A percentile compares a stretch with the other conserved stretches of the same genome.
These are phyloP conservation scores for Myxozyma neotropica DNA, from an alignment of 805 yeast species.

Conservation along the genomic window DNA sequence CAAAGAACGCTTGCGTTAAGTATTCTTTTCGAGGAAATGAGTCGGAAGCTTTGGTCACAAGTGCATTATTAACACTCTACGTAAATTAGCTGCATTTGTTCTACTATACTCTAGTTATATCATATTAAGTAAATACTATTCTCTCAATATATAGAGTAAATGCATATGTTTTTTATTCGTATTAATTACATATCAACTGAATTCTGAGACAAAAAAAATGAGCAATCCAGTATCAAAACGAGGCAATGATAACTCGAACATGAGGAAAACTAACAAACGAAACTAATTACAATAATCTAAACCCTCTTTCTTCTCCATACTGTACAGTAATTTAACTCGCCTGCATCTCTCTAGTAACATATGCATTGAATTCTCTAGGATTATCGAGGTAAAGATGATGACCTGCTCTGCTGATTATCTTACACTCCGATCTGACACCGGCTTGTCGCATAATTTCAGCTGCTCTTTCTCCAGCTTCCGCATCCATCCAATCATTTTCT, in stretches of 20 bases:
- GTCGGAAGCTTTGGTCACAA: no score
- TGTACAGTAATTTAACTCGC: neutral
- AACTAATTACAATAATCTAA: no score
- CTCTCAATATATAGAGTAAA: no score
- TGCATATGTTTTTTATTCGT: neutral
- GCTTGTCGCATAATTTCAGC: slow-evolving; percentile 32
- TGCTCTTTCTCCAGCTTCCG: slow-evolving; percentile 46
- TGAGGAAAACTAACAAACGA: no score
- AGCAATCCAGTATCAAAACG: neutral
- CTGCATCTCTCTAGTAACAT: slow-evolving; percentile 12
- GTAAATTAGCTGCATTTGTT: no score
- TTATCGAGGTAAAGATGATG: slow-evolving; percentile 76
- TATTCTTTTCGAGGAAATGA: no score
- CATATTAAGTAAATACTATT: no score
- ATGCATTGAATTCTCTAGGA: slow-evolving; percentile 52
- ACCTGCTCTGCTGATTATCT: slow-evolving; percentile 58
- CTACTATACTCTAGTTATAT: no score
- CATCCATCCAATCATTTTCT: slow-evolving; percentile 69
- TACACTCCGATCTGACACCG: slow-evolving; percentile 39
- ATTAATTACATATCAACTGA: neutral
- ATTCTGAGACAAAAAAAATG: neutral
- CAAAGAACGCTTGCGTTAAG: no score
- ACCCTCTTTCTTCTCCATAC: neutral
- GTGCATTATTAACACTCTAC: no score
- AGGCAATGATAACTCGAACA: no score